Base-by-base conservation (phyloP, 768 basidiomycete genomes). In the Mrakia gelida region DNA sequence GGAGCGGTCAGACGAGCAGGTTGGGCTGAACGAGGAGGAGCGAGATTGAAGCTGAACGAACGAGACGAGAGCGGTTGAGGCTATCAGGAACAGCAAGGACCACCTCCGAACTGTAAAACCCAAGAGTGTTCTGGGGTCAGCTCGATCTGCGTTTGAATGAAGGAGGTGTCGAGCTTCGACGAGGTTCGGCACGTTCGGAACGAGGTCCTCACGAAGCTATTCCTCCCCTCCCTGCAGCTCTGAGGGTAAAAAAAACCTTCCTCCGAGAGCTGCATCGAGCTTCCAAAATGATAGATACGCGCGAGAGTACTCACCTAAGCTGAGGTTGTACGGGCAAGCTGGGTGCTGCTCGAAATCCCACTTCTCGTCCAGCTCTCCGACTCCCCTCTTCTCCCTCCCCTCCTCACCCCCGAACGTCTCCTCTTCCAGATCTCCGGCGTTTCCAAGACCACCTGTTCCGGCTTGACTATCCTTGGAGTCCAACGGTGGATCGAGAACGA, bases 361-460 rank as follows among this genome's bases (percentile, higher is more conserved):
- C 7, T 32, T 30, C 34, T 38, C 63, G 63, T 65, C 32, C 10
- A 32, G 30, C 30, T 65, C 10, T 32, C 63, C 18, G 10, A 32
- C 63, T 65, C 59, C n/a, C 18, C 59, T 59, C 18, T 59, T 59
- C 59, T 65, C 63, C 63, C 30, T 65, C 21, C 61, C 61, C 32
- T 65, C 21, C 18, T 61, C 59, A 61, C 7, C 28, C 9, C 63
- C 63, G 15, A 65, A 65, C 10, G 30, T 30, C 63, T 65, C 63
- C 13, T 65, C 63, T 32, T 65, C 63, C 15, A 65, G 32, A 38
- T 65, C 63, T 10, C 30, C 63, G 13, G 28, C 63, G 34, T 32
- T 32, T 4, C 32, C 63, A 21, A 65, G n/a, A 7, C 30, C 63
- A 28, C 63, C 63, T 0, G 16, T 7, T 1, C 10, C 32, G 16